A percentile compares a stretch with the other conserved stretches of the same genome.
phyloP scores from a whole-genome alignment of 306 rosid species.

The Quercus wislizeni region DNA sequence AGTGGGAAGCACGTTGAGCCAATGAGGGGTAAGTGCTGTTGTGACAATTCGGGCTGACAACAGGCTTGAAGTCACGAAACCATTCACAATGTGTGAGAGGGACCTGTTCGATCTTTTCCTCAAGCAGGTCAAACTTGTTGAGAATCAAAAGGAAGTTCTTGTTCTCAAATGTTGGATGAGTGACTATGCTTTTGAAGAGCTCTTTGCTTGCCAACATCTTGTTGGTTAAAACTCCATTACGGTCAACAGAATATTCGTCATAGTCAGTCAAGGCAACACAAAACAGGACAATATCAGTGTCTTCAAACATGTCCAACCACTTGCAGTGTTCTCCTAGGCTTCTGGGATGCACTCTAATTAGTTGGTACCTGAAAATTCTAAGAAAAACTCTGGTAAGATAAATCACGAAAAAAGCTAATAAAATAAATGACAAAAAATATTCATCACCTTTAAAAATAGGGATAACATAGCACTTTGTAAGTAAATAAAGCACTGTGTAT shows the following conservation, averaged over 20 bases:
- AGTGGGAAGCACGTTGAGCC: constrained; percentile 59
- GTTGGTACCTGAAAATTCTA: constrained; percentile 46
- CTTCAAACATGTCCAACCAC: constrained; percentile 75
- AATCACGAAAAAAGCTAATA: background rate
- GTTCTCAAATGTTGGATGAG: constrained; percentile 35
- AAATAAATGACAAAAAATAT: background rate
- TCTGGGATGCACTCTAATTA: constrained; percentile 54
- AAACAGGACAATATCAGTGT: constrained; percentile 48
- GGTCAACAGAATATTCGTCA: constrained; percentile 44
- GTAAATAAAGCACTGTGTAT: background rate
- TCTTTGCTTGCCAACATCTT: constrained; percentile 60
- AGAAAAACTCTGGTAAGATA: constrained; percentile 7
- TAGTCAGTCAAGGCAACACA: constrained; percentile 66
- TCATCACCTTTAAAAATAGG: background rate
- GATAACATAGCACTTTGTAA: no score
- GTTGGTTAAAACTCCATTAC: constrained; percentile 45
- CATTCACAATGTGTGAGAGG: constrained; percentile 67
- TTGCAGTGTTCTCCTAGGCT: constrained; percentile 67
- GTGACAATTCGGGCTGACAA: constrained; percentile 30
- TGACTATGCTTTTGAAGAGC: constrained; percentile 58
- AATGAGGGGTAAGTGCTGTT: constrained; percentile 40
- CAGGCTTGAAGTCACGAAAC: constrained; percentile 65
- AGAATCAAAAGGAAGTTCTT: constrained; percentile 62
- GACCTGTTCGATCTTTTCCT: constrained; percentile 48
- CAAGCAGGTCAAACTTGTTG: constrained; percentile 63